Evolutionary conservation across 1,139 yeast genomes (phyloP).

Genomic region (Hanseniaspora sp.): DNA sequence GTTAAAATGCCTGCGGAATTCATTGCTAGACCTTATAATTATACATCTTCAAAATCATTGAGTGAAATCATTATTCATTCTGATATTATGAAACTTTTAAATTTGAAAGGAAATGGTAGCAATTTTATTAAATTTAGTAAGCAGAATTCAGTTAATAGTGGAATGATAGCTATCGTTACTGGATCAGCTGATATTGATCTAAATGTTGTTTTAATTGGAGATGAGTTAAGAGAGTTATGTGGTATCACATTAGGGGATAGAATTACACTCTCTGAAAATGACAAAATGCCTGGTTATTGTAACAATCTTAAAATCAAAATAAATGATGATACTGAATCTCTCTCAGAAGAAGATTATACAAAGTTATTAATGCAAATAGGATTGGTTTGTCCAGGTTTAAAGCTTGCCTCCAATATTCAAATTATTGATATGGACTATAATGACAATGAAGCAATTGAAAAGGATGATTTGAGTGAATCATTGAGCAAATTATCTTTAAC

Average conservation of each 20-base stretch:
- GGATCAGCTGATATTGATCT: slow-evolving; percentile 5
- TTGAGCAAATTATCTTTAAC: slow-evolving; percentile 30
- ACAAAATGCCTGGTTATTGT: slow-evolving; percentile 13
- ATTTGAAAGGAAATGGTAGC: slow-evolving; percentile 6
- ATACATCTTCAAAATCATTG: neutral
- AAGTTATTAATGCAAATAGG: slow-evolving; percentile 5
- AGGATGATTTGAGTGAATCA: slow-evolving; percentile 28
- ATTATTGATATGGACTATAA: slow-evolving; percentile 12
- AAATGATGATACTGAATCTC: neutral
- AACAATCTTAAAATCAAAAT: slow-evolving; percentile 7
- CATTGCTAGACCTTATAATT: slow-evolving; percentile 12
- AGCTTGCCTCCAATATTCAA: neutral
- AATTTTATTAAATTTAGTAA: slow-evolving; percentile 11
- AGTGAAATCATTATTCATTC: slow-evolving; percentile 5
- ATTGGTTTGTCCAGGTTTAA: slow-evolving; percentile 8
- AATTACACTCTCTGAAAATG: neutral
- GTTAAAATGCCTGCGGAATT: slow-evolving; percentile 17
- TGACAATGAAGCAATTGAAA: slow-evolving; percentile 18
- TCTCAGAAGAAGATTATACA: neutral
- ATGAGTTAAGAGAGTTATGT: slow-evolving; percentile 7
- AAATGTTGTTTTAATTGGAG: slow-evolving; percentile 13
- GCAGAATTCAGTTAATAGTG: neutral
- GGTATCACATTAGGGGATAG: slow-evolving; percentile 8
- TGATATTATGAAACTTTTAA: slow-evolving; percentile 1
- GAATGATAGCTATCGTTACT: slow-evolving; percentile 1